These are phyloP conservation scores for Onygenales sp. DNA, from an alignment of 2,329 filamentous ascomycete genomes.

Conservation along the genomic window DNA sequence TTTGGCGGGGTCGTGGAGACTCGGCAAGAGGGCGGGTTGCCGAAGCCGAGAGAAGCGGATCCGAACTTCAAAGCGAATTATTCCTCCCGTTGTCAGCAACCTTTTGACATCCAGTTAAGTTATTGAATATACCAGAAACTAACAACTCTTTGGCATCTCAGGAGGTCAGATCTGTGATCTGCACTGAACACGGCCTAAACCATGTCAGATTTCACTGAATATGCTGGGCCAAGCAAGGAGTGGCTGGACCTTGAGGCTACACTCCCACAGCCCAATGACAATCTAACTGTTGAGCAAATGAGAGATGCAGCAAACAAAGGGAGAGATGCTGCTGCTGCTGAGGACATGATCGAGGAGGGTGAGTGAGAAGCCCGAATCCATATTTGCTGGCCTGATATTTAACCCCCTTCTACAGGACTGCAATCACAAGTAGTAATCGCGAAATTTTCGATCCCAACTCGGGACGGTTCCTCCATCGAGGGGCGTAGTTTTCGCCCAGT, in stretches of 20 bases:
- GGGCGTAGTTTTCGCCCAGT: conserved; percentile 40
- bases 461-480: conserved; percentile 37
- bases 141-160: too few relatives aligned
- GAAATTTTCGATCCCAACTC: conserved; percentile 32
- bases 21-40: too few relatives aligned
- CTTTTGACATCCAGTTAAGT: too few relatives aligned
- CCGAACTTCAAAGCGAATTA: too few relatives aligned
- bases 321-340: conserved; percentile 24
- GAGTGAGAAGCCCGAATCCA: conserved; percentile 9
- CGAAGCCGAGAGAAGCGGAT: too few relatives aligned
- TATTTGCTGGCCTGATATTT: background rate
- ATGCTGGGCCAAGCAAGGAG: conserved; percentile 33
- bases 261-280: conserved; percentile 18
- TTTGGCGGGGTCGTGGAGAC: too few relatives aligned
- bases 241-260: conserved; percentile 34
- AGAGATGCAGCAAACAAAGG: conserved; percentile 20
- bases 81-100: too few relatives aligned
- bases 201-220: conserved; percentile 32
- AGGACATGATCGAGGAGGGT: conserved; percentile 22
- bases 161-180: too few relatives aligned
- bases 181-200: too few relatives aligned
- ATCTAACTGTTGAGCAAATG: conserved; percentile 15
- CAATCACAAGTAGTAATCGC: conserved; percentile 21
- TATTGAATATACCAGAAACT: too few relatives aligned
- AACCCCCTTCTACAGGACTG: conserved; percentile 3